Base-by-base conservation (phyloP, 2,329 filamentous ascomycete species). In the Nigrospora osmanthi region DNA sequence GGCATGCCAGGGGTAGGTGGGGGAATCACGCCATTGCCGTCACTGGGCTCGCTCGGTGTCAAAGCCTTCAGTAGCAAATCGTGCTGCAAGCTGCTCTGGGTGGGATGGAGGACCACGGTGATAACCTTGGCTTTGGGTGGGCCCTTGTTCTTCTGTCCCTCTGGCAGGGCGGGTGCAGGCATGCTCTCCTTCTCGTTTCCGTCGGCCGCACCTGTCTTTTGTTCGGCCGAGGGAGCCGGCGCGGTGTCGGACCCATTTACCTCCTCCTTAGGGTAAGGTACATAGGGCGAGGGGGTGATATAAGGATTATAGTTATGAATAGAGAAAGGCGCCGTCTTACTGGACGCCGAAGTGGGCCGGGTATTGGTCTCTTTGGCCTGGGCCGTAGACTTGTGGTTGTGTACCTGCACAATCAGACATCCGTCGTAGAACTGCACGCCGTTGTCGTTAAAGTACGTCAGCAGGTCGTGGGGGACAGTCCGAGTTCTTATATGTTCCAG, bases 221-320 rank as follows among this genome's bases (percentile, higher is more conserved):
- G 47, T n/a, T 67, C 65, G 42, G 53, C 52, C 6, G 35, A 16
- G 16, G 42, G n/a, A 17, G 62, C 58, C 3, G 58, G 38, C 2
- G 53, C 47, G 6, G 57, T 49, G 28, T 58, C 54, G 2, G 54
- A 48, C 14, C 57, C 54, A 35, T 52, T 52, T 1, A 55, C 57
- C 40, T 59, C 69, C 56, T 75, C 72, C 50, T 75, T 77, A 37
- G 84, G 88, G 59, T 84, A 95, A 0, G 88, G 83, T 1, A 80
- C 86, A 60, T 85, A 89, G 0, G 90, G 81, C 0, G 93, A 97
- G 0, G 91, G 93, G 0, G 90, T 96, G 40, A 97, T 75, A 57
- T 89, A 93, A 49, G 83, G 82, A 58, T 89, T 95, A 62, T 90
- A 87, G 62, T 95, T 95, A 64, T 98, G 90, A 38, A 98, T 84